Conservation (phyloP, 164 flowering plant genomes). For the Tetrastigma voinierianum region DNA sequence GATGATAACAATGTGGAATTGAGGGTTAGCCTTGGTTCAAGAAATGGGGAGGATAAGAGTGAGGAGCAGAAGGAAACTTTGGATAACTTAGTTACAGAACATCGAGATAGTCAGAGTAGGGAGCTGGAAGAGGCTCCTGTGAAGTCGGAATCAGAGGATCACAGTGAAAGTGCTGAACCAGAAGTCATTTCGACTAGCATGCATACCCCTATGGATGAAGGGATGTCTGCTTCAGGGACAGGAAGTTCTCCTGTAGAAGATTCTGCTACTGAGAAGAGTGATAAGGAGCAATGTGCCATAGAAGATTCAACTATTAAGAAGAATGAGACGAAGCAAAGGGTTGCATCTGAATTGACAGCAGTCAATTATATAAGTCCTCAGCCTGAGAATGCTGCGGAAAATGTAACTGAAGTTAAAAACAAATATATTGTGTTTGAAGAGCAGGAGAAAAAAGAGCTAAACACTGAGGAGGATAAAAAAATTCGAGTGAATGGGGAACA, state of each 20-base stretch:
- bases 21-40: constrained; percentile 5
- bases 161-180: constrained; percentile 7
- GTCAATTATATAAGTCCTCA: constrained; percentile 14
- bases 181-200: constrained; percentile 10
- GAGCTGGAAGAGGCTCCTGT: constrained; percentile 15
- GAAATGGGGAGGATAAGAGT: background rate
- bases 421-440: constrained; percentile 15
- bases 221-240: constrained; percentile 8
- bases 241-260: constrained; percentile 15
- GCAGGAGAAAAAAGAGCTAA: constrained; percentile 21
- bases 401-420: constrained; percentile 9
- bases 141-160: constrained; percentile 3
- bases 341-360: constrained; percentile 12
- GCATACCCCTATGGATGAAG: constrained; percentile 17
- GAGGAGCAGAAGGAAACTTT: constrained; percentile 8
- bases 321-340: constrained; percentile 14
- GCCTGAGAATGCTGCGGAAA: constrained; percentile 14
- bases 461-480: constrained; percentile 14
- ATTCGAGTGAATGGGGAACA: constrained; percentile 15
- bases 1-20: background rate
- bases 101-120: constrained; percentile 11
- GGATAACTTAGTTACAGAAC: background rate
- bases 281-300: constrained; percentile 8
- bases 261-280: constrained; percentile 9
- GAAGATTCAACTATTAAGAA: constrained; percentile 13